A percentile compares a stretch with the other conserved stretches of the same genome.
These are phyloP conservation scores for Axilococcus clingmanii DNA, from an alignment of 139 green algal species.

Conservation along the genomic window DNA sequence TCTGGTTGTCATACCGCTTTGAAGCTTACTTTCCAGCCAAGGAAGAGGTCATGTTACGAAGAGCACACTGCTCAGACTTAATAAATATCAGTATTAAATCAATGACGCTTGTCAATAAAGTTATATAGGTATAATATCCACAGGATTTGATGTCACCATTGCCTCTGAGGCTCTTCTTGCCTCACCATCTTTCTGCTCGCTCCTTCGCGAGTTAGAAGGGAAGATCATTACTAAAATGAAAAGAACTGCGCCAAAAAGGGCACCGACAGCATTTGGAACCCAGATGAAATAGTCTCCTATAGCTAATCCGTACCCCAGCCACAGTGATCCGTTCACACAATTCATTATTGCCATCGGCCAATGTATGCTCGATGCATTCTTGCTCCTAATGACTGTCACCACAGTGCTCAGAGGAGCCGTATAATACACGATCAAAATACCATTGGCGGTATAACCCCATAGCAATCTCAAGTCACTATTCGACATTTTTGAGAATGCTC, in stretches of 20 bases:
- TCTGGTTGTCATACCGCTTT: no score
- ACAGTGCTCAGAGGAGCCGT: conserved; percentile 44
- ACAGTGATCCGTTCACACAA: conserved; percentile 42
- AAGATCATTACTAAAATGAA: conserved; percentile 11
- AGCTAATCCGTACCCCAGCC: conserved; percentile 32
- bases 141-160: no score
- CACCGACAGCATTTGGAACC: conserved; percentile 42
- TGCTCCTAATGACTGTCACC: conserved; percentile 41
- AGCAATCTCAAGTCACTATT: conserved; percentile 13
- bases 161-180: no score
- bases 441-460: conserved; percentile 31
- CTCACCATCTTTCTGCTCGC: background rate
- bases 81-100: no score
- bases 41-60: no score
- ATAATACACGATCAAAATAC: conserved; percentile 52
- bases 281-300: conserved; percentile 44
- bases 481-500: conserved; percentile 4
- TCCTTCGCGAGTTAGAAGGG: conserved; percentile 8
- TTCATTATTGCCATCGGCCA: conserved; percentile 46
- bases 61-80: no score
- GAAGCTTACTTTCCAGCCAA: no score
- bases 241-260: background rate
- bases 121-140: no score
- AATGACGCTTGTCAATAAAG: no score
- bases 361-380: conserved; percentile 43